Base-by-base conservation (phyloP, 306 rosid species). In the Vicia villosa region DNA sequence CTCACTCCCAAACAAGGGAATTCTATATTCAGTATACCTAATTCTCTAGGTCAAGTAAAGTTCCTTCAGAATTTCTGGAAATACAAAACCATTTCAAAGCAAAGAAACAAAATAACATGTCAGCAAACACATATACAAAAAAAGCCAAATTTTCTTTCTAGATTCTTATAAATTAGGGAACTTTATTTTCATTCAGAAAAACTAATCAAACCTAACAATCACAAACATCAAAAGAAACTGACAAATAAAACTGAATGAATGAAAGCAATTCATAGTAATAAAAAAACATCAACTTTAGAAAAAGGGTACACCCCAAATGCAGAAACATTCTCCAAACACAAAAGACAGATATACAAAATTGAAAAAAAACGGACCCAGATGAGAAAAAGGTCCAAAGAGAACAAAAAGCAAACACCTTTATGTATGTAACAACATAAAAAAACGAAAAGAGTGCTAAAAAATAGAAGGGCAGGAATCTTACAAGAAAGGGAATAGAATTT, bases 401-500 rank as follows among this genome's bases (percentile, higher is more conserved):
- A 72, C 71, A 83, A 87, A 85, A 85, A 68, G 78, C 38, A 69
- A 82, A 5, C 40, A 82, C 30, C 87, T 84, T 86, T 84, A 58
- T 6, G 21, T 42, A 38, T 64, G 11, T 63, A 61, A 68, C 37
- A 69, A 49, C 2, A 65, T 62, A 64, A 81, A 65, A 77, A 40
- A 34, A 9, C 10, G 8, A 74, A 40, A 68, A 52, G 71, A 59
- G 68, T 21, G 43, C 5, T 15, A 34, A 36, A 19, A 60, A 68
- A 61, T 17, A 49, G 56, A 8, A 32, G 37, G 60, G 65, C 24
- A 22, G 64, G 92, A 87, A 83, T 88, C 88, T 84, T 91, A 86
- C 83, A 79, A 58, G 88, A 83, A 75, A 85, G 76, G 88, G 82
- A 81, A 85, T 74, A 82, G 73, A 82, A 77, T 75, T 77, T 75